Base-by-base conservation (phyloP, 2,329 filamentous ascomycete genomes). In the Xylaria sp. region DNA sequence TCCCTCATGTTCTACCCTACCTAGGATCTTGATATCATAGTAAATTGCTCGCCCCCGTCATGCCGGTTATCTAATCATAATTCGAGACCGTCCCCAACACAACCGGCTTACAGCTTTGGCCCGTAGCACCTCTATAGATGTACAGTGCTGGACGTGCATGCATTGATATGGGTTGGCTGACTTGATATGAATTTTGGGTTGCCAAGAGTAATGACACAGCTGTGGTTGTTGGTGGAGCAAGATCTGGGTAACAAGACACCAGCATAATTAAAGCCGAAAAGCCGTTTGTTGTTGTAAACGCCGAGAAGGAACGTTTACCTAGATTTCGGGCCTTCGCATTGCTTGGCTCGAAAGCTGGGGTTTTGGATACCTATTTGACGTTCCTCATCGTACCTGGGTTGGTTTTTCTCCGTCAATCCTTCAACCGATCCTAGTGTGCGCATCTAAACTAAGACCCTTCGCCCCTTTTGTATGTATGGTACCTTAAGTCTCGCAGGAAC, bases 291-390 rank as follows among this genome's bases (percentile, higher is more conserved):
- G 50, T 53, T 30, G 27, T 55, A 48, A 65, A 65, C 50, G 7
- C 47, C 19, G 48, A 60, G 11, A 9, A 36, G 32, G 34, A 48
- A 21, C 30, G 24, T 42, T 24, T 47, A 51, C 56, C 47, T 19
- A 50, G 21, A 24, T 34, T 45, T 61, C 50, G 67, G 64, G 55
- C 36, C 36, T 64, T 60, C 17, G n/a, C 47, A 53, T 53, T 55
- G 7, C 63, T 45, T 61, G 19, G 61, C 56, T 36, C 4, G 11
- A 47, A 54, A 53, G 56, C 65, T 19, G 39, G 51, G n/a, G n/a
- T 27, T 36, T 60, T 39, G 39, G 30, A 42, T 65, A 54, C 24
- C 39, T 65, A 54, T 57, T 50, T n/a, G 45, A 59, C 58, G 67
- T 50, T 42, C 45, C 42, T 47, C 6, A 47, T 14, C 8, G 34